Evolutionary conservation across 345 rosid genomes (phyloP), one percentile per base, ranked within the genome.

Genomic region (Reutealis trisperma): DNA sequence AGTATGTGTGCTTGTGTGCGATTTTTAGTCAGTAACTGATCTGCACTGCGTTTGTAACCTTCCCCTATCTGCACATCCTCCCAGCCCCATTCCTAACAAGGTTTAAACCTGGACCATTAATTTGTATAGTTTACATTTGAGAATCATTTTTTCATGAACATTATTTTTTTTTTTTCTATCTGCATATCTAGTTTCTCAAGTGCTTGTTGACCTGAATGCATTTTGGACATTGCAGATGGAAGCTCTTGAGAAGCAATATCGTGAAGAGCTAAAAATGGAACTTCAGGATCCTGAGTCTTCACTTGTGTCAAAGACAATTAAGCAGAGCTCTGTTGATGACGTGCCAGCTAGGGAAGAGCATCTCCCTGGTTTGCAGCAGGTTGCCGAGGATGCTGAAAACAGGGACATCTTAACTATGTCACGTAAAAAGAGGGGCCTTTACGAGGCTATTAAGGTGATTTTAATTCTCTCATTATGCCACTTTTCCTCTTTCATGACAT

Each of bases 161-260:
- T n/a, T 4, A 6, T 63, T 22, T 21, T 27, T 1, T 37, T 21
- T 25, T 60, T 30, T 61, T 34, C 19, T 1, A 18, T 45, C 44
- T 58, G 34, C 64, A 12, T 14, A 16, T 61, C 5, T 41, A 21
- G 21, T 37, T 25, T 22, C 67, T 70, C 41, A 3, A 9, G 15
- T 67, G 14, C 44, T 30, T 42, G 13, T 63, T 74, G 22, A 21
- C n/a, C 27, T 45, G 27, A 30, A 19, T 6, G 15, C 22, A 59
- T 79, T 81, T 80, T 81, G 77, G 11, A 49, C 67, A 41, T 75
- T 77, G 81, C 88, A 96, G 99, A 85, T 92, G 90, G 89, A 82
- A 66, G 77, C 79, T 34, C 84, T 81, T 21, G 97, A 96, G 87
- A 89, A 92, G 85, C 94, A 87, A 80, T 91, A 96, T 89, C 98